Conservation (phyloP, 139 green algal species). For the Volvox reticuliferus region DNA sequence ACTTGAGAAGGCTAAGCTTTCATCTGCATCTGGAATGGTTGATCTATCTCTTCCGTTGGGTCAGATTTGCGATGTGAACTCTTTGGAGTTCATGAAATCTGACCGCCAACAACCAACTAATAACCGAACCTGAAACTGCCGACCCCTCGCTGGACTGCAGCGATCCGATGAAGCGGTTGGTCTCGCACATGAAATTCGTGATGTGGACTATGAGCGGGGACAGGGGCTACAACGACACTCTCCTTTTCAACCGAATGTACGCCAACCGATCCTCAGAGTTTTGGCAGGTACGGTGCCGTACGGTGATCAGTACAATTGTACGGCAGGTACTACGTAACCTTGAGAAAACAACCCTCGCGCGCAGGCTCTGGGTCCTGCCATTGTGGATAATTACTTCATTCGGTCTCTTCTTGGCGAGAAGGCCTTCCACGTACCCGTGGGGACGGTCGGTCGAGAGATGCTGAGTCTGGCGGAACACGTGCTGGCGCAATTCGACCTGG, state of each 20-base stretch:
- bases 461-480: constrained; percentile 25
- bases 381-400: constrained; percentile 47
- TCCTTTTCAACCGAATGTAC: constrained; percentile 41
- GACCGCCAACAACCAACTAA: too few relatives aligned
- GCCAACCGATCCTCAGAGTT: background rate
- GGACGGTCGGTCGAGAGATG: background rate
- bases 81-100: too few relatives aligned
- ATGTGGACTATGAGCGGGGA: constrained; percentile 49
- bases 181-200: constrained; percentile 48
- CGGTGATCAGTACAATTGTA: too few relatives aligned
- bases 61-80: too few relatives aligned
- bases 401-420: constrained; percentile 36
- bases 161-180: constrained; percentile 23
- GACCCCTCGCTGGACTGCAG: background rate
- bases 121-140: background rate
- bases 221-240: constrained; percentile 43
- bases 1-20: background rate
- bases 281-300: constrained; percentile 23
- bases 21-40: too few relatives aligned
- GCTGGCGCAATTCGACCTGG: constrained; percentile 35
- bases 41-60: too few relatives aligned
- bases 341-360: background rate
- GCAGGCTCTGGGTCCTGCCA: constrained; percentile 30
- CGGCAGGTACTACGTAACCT: too few relatives aligned
- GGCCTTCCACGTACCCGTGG: constrained; percentile 30